Conservation (phyloP, 257 asterid species). For the Primulina eburnea region DNA sequence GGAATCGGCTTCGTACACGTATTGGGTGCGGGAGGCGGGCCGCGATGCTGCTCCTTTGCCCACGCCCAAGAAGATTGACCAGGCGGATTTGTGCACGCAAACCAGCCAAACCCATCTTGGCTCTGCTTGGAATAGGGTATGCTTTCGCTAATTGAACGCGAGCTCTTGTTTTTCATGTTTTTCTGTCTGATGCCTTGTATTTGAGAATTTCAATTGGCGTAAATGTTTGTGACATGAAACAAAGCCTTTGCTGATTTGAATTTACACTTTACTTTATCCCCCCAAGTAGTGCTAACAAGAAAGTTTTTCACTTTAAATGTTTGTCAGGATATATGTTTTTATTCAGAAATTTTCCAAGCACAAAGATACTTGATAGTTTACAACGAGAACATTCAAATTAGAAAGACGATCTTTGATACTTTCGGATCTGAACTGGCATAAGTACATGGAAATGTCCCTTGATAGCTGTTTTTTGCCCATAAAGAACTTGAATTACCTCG, state of each 20-base stretch:
- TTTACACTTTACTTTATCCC: not conserved
- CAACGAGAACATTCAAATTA: not conserved
- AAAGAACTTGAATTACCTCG: not conserved
- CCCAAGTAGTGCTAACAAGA: too few relatives aligned
- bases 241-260: not conserved
- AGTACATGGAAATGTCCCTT: not conserved
- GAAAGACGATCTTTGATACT: not conserved
- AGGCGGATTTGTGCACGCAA: constrained; percentile 34
- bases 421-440: not conserved
- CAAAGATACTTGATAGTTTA: not conserved
- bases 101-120: constrained; percentile 51
- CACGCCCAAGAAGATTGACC: constrained; percentile 52
- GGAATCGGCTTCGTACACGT: constrained; percentile 49
- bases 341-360: not conserved
- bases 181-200: not conserved
- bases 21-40: constrained; percentile 53
- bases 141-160: not conserved
- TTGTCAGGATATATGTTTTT: not conserved
- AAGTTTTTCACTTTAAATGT: too few relatives aligned
- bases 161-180: not conserved
- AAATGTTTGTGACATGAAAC: not conserved
- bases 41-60: constrained; percentile 64
- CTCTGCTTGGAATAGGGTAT: constrained; percentile 67
- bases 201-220: not conserved
- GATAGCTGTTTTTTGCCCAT: not conserved